Evolutionary conservation across 148 eudicot species (phyloP).

Genomic region (Rheum nobile): DNA sequence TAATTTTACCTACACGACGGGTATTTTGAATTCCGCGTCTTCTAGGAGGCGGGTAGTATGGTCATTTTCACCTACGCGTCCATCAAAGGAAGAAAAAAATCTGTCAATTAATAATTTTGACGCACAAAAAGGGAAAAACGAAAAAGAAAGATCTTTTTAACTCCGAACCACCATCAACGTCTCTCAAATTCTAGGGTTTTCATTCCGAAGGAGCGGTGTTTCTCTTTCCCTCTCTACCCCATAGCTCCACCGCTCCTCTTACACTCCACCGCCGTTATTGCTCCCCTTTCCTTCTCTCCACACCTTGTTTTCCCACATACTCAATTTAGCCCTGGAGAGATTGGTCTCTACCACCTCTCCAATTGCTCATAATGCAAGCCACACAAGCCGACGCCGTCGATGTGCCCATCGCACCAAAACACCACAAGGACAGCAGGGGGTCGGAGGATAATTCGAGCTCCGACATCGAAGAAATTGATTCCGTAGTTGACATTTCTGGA

Average conservation of each 20-base stretch:
- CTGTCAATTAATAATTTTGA: too few species aligned
- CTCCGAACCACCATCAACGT: not conserved
- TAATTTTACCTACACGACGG: too few species aligned
- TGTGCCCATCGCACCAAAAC: slow-evolving; percentile 7
- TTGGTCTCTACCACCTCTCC: not conserved
- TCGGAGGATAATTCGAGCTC: not conserved
- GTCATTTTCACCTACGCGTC: not conserved
- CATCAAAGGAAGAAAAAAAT: not conserved
- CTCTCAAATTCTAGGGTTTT: slow-evolving; percentile 26
- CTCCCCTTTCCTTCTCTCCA: not conserved
- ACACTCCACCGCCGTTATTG: not conserved
- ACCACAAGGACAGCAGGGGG: not conserved
- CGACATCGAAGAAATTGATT: slow-evolving; percentile 16
- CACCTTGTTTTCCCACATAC: not conserved
- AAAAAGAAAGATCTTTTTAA: not conserved
- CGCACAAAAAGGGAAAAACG: not conserved
- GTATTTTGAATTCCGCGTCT: too few species aligned
- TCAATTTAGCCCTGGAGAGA: not conserved
- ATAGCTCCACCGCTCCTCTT: slow-evolving; percentile 6
- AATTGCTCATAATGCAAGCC: slow-evolving; percentile 3
- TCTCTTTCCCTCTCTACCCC: slow-evolving; percentile 5
- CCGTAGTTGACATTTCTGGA: slow-evolving; percentile 52
- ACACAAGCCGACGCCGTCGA: not conserved
- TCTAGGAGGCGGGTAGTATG: too few species aligned
- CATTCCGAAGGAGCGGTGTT: slow-evolving; percentile 11